Evolutionary conservation across 208 protist genomes (phyloP), one percentile per base, ranked within the genome.

Genomic region (Trypanosomatidae sp.): DNA sequence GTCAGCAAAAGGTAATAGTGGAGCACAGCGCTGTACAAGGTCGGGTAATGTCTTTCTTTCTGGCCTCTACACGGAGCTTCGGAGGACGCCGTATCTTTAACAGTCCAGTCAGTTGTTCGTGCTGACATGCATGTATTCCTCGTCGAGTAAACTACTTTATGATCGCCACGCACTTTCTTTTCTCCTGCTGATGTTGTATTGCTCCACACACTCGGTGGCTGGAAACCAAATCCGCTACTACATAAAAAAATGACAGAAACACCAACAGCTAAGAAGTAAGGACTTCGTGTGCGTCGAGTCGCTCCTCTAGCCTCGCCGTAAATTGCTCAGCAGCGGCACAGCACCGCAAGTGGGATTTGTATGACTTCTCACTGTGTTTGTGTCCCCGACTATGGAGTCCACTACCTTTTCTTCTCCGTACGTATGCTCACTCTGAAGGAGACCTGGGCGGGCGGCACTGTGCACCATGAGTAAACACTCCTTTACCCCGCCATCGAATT

Each of bases 401-500:
- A 68, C 15, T 5, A 22, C 2, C 8, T 25, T n/a, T 62, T n/a
- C 6, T 43, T 43, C 10, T 64, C 22, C 12, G 17, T 28, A 64
- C 3, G 22, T 64, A 43, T 19, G 4, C 25, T 1, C n/a, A 55
- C 43, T 53, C n/a, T 28, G 28, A 58, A 87, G 73, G 59, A 62
- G 50, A 65, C 17, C n/a, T 5, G 47, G 4, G 55, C 58, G 22
- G 5, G 55, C 47, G n/a, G 19, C 12, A 62, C 62, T 22, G 5
- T 62, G 56, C 15, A 60, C 33, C 10, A 76, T 73, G 71, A 69
- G 50, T 43, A 77, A 74, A 47, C n/a, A 7, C 46, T 33, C 68
- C 0, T 87, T 84, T 68, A 25, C 44, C 1, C 84, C 93, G 8
- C 94, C 94, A 19, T 47, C 72, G 25, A 89, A 89, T 70, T 98